Evolutionary conservation across 129 eudicot genomes (phyloP).

Genomic region (Glebionis coronaria): DNA sequence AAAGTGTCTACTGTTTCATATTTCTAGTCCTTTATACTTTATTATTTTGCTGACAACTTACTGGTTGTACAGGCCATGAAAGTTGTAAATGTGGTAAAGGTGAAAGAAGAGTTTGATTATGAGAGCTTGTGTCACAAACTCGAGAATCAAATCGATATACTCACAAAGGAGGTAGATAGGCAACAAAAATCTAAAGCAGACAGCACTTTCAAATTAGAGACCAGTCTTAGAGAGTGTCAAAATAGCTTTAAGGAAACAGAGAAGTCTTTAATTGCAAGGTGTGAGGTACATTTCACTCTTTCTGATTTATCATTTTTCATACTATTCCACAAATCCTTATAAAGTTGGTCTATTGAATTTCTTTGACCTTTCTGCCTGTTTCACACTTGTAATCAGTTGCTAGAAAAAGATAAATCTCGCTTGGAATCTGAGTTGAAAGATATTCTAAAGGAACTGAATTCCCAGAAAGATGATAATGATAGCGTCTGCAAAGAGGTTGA

Average conservation of each 20-base stretch:
- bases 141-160: conserved; percentile 80
- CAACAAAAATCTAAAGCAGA: conserved; percentile 71
- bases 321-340: conserved; percentile 1
- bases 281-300: conserved; percentile 67
- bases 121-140: conserved; percentile 86
- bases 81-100: conserved; percentile 78
- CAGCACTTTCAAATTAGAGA: conserved; percentile 50
- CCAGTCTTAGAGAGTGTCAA: conserved; percentile 56
- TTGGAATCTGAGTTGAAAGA: conserved; percentile 51
- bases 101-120: conserved; percentile 97
- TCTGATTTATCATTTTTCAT: neutral
- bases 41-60: conserved; percentile 16
- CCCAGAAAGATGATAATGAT: conserved; percentile 57
- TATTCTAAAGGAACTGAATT: conserved; percentile 45
- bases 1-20: neutral
- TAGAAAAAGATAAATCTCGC: conserved; percentile 72
- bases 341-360: conserved; percentile 1
- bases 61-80: conserved; percentile 86
- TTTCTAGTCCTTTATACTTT: conserved; percentile 7
- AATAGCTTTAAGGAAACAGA: conserved; percentile 59
- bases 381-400: conserved; percentile 41
- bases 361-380: conserved; percentile 16
- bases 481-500: conserved; percentile 55
- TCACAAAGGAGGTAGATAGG: conserved; percentile 78
- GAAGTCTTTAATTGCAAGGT: conserved; percentile 58